Base-by-base conservation (phyloP, 2,329 filamentous ascomycete genomes). In the Diplodia mutila region DNA sequence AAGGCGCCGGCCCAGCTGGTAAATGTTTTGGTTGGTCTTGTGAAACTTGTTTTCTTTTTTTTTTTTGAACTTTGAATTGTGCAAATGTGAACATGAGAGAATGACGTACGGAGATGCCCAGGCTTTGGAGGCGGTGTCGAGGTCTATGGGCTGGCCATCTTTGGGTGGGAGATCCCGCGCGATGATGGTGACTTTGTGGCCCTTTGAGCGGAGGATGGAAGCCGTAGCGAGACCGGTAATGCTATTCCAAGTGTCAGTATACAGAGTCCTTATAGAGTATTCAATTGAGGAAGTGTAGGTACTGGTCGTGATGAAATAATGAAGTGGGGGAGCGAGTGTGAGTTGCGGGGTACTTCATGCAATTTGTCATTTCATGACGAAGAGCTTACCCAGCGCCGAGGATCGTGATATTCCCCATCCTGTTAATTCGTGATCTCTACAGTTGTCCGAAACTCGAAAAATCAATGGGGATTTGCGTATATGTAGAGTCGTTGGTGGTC, bases 151-250 rank as follows among this genome's bases (percentile, higher is more conserved):
- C 21, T 25, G 8, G 32, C 25, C 27, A 29, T 53, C n/a, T 16
- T 46, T 14, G 42, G 59, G 59, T n/a, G 64, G 64, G n/a, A 79
- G 70, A 68, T 78, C 69, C 25, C 72, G 69, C 12, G 75, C 77
- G 21, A 77, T 71, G 42, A 79, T 74, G n/a, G 76, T 79, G 18
- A 79, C 68, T 12, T 72, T 69, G 68, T 75, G 72, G 49, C 72
- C 55, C 32, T 68, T 55, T 9, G 65, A 52, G 8, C 75, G 70
- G 25, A 79, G 72, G 12, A 66, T 69, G 61, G 75, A 75, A 3
- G 77, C 77, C 6, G 73, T 74, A 6, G 73, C 67, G 69, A 79
- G 71, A 64, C 73, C 69, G 42, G 68, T 70, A 34, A 70, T 70
- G 27, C 69, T 70, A 27, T 8, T n/a, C 6, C 12, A 29, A 21